These are phyloP conservation scores for Guadua angustifolia DNA, from an alignment of 176 grass and related monocot species.

Conservation along the genomic window DNA sequence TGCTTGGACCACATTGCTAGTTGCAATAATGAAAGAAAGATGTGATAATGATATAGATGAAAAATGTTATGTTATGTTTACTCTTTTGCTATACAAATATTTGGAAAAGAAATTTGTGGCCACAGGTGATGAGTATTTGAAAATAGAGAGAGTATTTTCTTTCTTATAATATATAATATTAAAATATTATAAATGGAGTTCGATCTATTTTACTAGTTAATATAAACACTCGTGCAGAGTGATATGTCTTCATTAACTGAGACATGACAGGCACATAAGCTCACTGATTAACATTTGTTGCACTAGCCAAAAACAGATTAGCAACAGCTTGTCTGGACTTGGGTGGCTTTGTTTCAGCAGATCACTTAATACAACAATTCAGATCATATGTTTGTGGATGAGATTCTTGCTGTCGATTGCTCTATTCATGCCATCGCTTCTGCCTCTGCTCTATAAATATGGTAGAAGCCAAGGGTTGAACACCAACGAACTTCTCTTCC, in stretches of 20 bases:
- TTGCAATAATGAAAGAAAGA: no score
- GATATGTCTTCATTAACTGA: slow-evolving; percentile 41
- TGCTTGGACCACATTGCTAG: no score
- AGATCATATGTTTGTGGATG: slow-evolving; percentile 5
- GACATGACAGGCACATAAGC: slow-evolving; percentile 42
- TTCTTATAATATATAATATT: no score
- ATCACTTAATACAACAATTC: neutral
- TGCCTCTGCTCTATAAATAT: slow-evolving; percentile 17
- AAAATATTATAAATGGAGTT: no score
- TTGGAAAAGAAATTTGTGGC: no score
- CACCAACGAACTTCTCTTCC: slow-evolving; percentile 31
- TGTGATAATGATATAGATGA: no score
- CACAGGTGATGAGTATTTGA: no score
- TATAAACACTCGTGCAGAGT: slow-evolving; percentile 4
- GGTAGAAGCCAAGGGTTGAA: slow-evolving; percentile 18
- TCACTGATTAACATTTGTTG: neutral
- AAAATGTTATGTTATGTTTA: no score
- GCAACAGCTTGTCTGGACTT: slow-evolving; percentile 23
- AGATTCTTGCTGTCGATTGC: slow-evolving; percentile 45
- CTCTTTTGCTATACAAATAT: no score
- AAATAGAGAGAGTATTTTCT: no score
- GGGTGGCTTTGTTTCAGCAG: slow-evolving; percentile 30
- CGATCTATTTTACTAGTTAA: no score
- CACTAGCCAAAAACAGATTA: slow-evolving; percentile 2
- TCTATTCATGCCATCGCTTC: slow-evolving; percentile 28